These are phyloP conservation scores for Staphylotrichum tortipilum DNA, from an alignment of 495 filamentous ascomycete genomes.

Conservation along the genomic window DNA sequence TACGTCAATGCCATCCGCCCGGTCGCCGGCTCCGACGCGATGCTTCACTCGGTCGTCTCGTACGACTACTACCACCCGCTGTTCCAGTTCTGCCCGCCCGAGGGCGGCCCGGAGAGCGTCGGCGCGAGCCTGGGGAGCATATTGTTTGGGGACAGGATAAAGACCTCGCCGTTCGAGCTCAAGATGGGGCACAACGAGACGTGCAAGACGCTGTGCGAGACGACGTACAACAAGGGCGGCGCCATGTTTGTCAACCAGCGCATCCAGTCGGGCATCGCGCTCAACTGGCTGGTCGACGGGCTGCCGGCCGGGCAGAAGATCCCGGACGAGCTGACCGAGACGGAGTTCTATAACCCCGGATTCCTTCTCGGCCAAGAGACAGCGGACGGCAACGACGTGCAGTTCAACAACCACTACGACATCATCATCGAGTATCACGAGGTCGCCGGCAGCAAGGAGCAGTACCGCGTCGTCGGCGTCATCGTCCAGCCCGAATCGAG, in stretches of 20 bases:
- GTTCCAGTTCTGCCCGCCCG: constrained; percentile 79
- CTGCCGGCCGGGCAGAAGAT: constrained; percentile 78
- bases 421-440: constrained; percentile 91
- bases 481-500: constrained; percentile 72
- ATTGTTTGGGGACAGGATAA: constrained; percentile 91
- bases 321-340: constrained; percentile 60
- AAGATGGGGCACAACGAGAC: constrained; percentile 76
- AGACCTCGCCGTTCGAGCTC: constrained; percentile 81
- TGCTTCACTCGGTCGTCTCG: constrained; percentile 80
- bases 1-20: constrained; percentile 90
- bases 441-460: constrained; percentile 45
- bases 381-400: constrained; percentile 36
- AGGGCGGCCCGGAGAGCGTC: constrained; percentile 61
- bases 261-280: constrained; percentile 73
- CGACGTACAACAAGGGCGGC: constrained; percentile 55
- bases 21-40: constrained; percentile 64
- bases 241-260: constrained; percentile 73
- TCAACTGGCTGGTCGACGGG: constrained; percentile 95
- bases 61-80: constrained; percentile 89
- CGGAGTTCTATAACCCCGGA: constrained; percentile 75
- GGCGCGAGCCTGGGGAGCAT: constrained; percentile 92
- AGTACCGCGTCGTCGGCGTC: constrained; percentile 85
- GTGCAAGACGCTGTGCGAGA: constrained; percentile 69
- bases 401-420: constrained; percentile 88
- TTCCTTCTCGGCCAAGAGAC: constrained; percentile 69